Percentiles rank a stretch among this genome's conserved stretches.
These are phyloP conservation scores for Babesia ovis DNA, from an alignment of 169 alveolate genomes.

Conservation along the genomic window DNA sequence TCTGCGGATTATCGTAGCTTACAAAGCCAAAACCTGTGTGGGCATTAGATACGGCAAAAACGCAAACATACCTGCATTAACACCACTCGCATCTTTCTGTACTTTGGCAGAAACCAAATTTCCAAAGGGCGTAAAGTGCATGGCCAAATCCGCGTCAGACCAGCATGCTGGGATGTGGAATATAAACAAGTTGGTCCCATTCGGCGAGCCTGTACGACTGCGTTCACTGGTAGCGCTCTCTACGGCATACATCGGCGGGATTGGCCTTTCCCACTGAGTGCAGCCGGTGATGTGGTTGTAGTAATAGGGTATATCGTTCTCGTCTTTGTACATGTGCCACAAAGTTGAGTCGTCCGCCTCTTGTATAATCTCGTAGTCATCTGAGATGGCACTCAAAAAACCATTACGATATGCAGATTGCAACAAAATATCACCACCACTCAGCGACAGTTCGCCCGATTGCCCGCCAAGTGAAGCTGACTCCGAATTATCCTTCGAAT, in stretches of 20 bases:
- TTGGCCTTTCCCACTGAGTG: slow-evolving; percentile 90
- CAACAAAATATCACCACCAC: background rate
- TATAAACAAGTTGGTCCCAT: slow-evolving; percentile 90
- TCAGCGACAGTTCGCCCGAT: background rate
- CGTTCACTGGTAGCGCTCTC: slow-evolving; percentile 68
- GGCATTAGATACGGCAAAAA: background rate
- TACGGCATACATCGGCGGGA: slow-evolving; percentile 75
- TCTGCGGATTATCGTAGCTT: slow-evolving; percentile 81
- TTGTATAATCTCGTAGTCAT: slow-evolving; percentile 64
- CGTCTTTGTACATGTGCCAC: slow-evolving; percentile 78
- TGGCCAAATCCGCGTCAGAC: slow-evolving; percentile 83
- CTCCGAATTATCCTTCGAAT: slow-evolving; percentile 15
- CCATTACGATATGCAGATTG: slow-evolving; percentile 31
- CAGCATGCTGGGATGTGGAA: slow-evolving; percentile 90
- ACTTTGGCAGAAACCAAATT: slow-evolving; percentile 87
- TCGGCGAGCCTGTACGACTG: slow-evolving; percentile 81
- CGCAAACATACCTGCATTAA: slow-evolving; percentile 63
- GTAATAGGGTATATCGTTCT: slow-evolving; percentile 74
- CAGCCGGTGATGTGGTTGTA: slow-evolving; percentile 81
- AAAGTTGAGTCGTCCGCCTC: slow-evolving; percentile 72
- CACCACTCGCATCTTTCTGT: slow-evolving; percentile 84
- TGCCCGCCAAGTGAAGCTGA: background rate
- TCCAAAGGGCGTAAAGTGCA: slow-evolving; percentile 86
- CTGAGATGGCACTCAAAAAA: slow-evolving; percentile 34
- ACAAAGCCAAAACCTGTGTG: slow-evolving; percentile 88